These are phyloP conservation scores for Alternaria dauci DNA, from an alignment of 2,329 filamentous ascomycete species.

Conservation along the genomic window DNA sequence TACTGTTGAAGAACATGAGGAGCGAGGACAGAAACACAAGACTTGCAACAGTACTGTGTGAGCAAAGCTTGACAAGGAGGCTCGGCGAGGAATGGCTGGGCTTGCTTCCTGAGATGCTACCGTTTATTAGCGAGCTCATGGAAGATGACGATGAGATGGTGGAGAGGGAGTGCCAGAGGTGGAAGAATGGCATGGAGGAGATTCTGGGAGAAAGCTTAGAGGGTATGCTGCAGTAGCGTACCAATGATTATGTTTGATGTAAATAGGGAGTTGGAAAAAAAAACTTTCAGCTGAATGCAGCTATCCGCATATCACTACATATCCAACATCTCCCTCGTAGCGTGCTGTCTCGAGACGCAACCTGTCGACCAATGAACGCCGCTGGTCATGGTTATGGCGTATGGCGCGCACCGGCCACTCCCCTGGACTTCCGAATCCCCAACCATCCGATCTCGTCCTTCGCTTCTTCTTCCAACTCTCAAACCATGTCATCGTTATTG, in stretches of 20 bases:
- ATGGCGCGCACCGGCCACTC: neutral
- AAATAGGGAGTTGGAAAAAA: neutral
- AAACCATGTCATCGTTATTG: neutral
- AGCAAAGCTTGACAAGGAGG: constrained; percentile 79
- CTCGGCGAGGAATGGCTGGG: constrained; percentile 94
- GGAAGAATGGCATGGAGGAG: constrained; percentile 90
- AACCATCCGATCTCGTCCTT: neutral
- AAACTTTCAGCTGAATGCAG: neutral
- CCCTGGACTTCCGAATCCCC: neutral
- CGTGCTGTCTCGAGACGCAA: neutral
- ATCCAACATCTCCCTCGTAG: neutral
- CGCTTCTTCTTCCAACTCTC: neutral
- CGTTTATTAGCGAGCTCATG: constrained; percentile 92
- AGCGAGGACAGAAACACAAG: constrained; percentile 75
- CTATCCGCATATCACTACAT: neutral
- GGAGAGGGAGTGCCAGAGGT: constrained; percentile 85
- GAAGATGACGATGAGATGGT: constrained; percentile 96
- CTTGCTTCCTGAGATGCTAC: constrained; percentile 92
- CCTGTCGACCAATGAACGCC: neutral
- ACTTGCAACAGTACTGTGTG: constrained; percentile 80
- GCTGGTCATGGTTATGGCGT: neutral
- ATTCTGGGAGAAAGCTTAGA: constrained; percentile 91
- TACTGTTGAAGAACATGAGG: constrained; percentile 79
- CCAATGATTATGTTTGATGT: neutral
- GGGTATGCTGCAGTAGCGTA: constrained; percentile 80